Evolutionary conservation across 331 rosid genomes (phyloP).

Genomic region (Prunus yedoensis): DNA sequence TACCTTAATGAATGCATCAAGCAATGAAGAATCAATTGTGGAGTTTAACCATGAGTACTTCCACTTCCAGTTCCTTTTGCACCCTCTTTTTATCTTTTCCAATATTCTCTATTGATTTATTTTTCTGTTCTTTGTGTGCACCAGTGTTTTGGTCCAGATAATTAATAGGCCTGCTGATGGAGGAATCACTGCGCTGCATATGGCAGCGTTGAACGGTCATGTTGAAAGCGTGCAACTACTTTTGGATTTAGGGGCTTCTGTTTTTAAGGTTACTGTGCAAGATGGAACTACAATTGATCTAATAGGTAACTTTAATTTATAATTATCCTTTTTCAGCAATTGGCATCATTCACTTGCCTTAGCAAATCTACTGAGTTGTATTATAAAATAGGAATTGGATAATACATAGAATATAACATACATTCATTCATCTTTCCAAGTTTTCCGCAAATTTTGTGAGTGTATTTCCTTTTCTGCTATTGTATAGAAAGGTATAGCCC

Average conservation of each 20-base stretch:
- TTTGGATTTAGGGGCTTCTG: constrained; percentile 87
- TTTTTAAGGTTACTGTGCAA: constrained; percentile 68
- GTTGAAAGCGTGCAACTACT: constrained; percentile 80
- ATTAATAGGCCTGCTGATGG: constrained; percentile 85
- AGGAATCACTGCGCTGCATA: constrained; percentile 94
- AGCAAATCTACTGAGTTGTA: background rate
- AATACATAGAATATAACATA: background rate
- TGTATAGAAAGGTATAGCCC: background rate
- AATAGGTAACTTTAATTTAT: constrained; percentile 52
- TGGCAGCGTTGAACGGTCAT: constrained; percentile 96
- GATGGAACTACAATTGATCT: constrained; percentile 92
- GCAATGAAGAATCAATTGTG: constrained; percentile 41
- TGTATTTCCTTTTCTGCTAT: background rate
- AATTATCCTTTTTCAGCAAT: background rate
- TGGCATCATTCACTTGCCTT: constrained; percentile 3
- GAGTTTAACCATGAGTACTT: constrained; percentile 71
- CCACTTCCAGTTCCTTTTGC: constrained; percentile 22
- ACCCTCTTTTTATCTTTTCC: constrained; percentile 11
- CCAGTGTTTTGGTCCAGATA: constrained; percentile 61
- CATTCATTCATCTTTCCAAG: background rate
- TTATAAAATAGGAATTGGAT: background rate
- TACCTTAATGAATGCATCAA: constrained; percentile 32
- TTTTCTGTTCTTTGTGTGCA: constrained; percentile 28
- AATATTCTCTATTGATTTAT: constrained; percentile 22
- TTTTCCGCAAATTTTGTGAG: background rate